Conservation (phyloP, 2,329 filamentous ascomycete species). For the Orbilia oligospora region DNA sequence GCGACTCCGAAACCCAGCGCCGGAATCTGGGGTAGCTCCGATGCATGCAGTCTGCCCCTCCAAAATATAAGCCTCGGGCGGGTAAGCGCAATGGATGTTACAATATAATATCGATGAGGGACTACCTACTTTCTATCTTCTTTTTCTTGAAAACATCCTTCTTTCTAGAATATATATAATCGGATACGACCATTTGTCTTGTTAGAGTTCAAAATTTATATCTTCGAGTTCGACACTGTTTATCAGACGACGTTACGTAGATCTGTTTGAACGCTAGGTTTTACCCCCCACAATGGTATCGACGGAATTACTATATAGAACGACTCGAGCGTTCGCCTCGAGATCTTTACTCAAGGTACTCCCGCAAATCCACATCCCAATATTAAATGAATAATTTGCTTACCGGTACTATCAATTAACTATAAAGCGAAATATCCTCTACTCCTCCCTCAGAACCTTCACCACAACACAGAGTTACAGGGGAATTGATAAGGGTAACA, state of each 20-base stretch:
- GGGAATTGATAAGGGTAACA: constrained; percentile 49
- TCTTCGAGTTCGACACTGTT: too few species aligned
- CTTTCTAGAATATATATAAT: neutral
- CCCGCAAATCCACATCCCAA: neutral
- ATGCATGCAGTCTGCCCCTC: constrained; percentile 45
- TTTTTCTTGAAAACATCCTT: constrained; percentile 18
- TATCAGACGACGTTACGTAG: too few species aligned
- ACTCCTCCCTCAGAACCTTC: constrained; percentile 56
- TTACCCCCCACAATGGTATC: constrained; percentile 33
- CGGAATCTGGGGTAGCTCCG: constrained; percentile 60
- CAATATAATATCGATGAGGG: neutral
- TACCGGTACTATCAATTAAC: neutral
- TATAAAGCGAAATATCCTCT: constrained; percentile 55
- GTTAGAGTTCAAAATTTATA: neutral
- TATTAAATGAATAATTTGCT: neutral
- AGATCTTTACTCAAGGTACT: constrained; percentile 50
- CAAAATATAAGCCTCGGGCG: constrained; percentile 35
- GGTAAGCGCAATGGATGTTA: constrained; percentile 10
- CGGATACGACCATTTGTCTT: neutral
- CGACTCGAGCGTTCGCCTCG: constrained; percentile 45
- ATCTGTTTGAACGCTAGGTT: neutral
- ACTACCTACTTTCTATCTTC: neutral
- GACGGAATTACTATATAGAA: constrained; percentile 41
- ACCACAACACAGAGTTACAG: constrained; percentile 56
- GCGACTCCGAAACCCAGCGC: constrained; percentile 48